phyloP scores from a whole-genome alignment of 2,329 filamentous ascomycete species.

The Ceratocystis smalleyi region DNA sequence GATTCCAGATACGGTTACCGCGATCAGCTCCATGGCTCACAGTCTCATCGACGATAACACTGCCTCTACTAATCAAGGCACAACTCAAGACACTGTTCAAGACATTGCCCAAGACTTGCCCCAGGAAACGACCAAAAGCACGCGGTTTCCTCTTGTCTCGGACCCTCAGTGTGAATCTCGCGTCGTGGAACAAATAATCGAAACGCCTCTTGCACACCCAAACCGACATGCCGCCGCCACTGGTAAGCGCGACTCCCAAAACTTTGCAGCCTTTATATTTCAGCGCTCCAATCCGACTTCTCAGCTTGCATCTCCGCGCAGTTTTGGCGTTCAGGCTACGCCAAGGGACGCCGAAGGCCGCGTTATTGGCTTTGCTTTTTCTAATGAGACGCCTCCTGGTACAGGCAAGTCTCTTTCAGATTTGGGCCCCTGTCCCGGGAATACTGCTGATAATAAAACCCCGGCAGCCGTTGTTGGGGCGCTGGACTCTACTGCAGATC shows the following conservation, averaged over 20 bases:
- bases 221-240: background rate
- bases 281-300: slow-evolving; percentile 39
- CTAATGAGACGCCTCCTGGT: slow-evolving; percentile 28
- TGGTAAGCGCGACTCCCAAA: slow-evolving; percentile 25
- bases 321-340: slow-evolving; percentile 33
- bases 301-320: slow-evolving; percentile 34
- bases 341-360: slow-evolving; percentile 41
- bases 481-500: background rate
- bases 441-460: background rate
- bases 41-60: background rate
- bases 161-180: background rate
- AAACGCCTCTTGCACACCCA: background rate
- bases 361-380: slow-evolving; percentile 41
- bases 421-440: slow-evolving; percentile 16
- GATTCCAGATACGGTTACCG: background rate
- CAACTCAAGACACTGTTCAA: background rate
- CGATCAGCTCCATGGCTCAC: background rate
- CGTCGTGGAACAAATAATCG: slow-evolving; percentile 12
- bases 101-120: background rate
- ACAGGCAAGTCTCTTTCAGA: background rate
- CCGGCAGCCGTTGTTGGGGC: background rate
- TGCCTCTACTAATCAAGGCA: background rate
- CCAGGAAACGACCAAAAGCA: background rate
- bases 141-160: background rate
- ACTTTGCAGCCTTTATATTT: slow-evolving; percentile 45